Base-by-base conservation (phyloP, 768 basidiomycete species). In the Pleurotus cornucopiae region DNA sequence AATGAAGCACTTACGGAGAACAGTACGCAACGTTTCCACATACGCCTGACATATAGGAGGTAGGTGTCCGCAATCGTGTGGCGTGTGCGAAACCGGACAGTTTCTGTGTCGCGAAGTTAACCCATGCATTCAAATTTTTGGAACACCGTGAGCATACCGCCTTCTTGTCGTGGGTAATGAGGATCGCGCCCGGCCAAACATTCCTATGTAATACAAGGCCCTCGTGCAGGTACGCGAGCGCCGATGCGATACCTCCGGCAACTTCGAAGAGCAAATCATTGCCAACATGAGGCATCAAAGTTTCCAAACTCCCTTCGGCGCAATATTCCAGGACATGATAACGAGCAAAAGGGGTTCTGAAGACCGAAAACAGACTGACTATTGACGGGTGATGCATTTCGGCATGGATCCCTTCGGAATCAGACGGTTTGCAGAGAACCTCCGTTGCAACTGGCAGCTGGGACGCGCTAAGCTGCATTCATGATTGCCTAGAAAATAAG, bases 321-420 rank as follows among this genome's bases (percentile, higher is more conserved):
- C 80, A 81, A n/a, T 75, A 65, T 56, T 83, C 81, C 6, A 81
- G 61, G 7, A 79, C 66, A 26, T 78, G 73, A 54, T 71, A 75
- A 34, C 62, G 60, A 2, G 67, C 67, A 4, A 59, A 61, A 14
- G 67, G 58, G 0, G 72, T 66, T 26, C 62, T 58, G 56, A 80
- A 79, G 2, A 62, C 62, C 7, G 75, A 75, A n/a, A 78, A 67
- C 2, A 82, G 61, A 20, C 80, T 72, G 13, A 78, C 69, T 51
- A 83, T 70, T 40, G 71, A 73, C 4, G 81, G 81, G 62, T 83
- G 81, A 58, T 73, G 73, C 14, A 82, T 66, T 0, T 73, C 63
- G 45, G 70, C 71, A 57, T 80, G 76, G 23, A 80, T 58, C 0
- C 63, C 49, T 14, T 65, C 58, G 5, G 69, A 61, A 2, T 55